Evolutionary conservation across 2,329 filamentous ascomycete species (phyloP), one percentile per base, ranked within the genome.

Genomic region (Penicillium griseofulvum): DNA sequence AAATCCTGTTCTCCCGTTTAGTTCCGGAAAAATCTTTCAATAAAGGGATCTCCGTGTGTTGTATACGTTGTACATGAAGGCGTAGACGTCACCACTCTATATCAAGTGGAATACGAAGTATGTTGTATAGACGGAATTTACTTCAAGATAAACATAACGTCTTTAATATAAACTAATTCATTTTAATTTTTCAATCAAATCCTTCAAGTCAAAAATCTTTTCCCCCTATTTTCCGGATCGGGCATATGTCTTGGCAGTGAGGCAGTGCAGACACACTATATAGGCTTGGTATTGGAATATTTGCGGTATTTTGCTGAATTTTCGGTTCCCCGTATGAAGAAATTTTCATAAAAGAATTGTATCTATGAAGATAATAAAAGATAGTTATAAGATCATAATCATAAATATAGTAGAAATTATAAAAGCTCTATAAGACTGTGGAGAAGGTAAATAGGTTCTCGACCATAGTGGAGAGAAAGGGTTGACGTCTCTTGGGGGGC

Each of bases 261-360:
- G 68, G 68, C 68, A 69, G 68, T 71, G 68, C 68, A 71, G 60
- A 16, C 31, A 52, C 31, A 52, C 56, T 55, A 60, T 39, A 33
- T 48, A 53, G 55, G 55, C 47, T 54, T 49, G 34, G 52, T 41
- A 37, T 55, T 50, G 28, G 12, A 9, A 45, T 53, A 46, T 52
- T 34, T 37, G 38, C 14, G 28, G 28, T 24, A 33, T 43, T 26
- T 33, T 17, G 31, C 24, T 42, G 10, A 28, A 26, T 17, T 5
- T 6, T 42, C 24, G 24, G 22, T 31, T 44, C 31, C 37, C 22
- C 22, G 22, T 22, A n/a, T n/a, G n/a, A 22, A 22, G 4, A 4
- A 22, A 22, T 22, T 22, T 22, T 22, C 22, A n/a, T n/a, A n/a
- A 22, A 22, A 22, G 22, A 2, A 22, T 22, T 22, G 22, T 22